Percentiles rank a stretch among this genome's conserved stretches.
Conservation (phyloP, 2,329 filamentous ascomycete species). For the Periconia macrospinosa region DNA sequence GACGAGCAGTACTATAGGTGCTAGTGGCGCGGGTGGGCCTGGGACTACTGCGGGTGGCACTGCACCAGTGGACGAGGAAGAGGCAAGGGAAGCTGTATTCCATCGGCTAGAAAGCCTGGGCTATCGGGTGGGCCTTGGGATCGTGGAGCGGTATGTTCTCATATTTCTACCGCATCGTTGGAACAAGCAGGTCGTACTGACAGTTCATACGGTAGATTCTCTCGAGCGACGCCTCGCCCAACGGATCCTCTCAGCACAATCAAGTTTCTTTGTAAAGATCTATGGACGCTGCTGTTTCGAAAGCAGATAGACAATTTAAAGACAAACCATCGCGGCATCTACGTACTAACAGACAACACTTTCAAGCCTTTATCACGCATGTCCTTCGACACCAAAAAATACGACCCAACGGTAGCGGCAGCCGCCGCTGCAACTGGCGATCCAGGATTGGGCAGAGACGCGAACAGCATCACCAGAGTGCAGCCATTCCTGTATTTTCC, state of each 20-base stretch:
- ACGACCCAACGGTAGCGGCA: slow-evolving; percentile 27
- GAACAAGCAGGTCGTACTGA: background rate
- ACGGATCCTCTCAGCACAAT: slow-evolving; percentile 93
- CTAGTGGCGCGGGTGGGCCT: slow-evolving; percentile 17
- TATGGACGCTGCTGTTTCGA: slow-evolving; percentile 91
- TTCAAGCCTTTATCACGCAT: slow-evolving; percentile 89
- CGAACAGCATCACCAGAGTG: slow-evolving; percentile 33
- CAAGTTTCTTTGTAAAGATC: slow-evolving; percentile 97
- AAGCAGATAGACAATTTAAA: slow-evolving; percentile 99
- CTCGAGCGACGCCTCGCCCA: slow-evolving; percentile 80
- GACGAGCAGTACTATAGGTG: slow-evolving; percentile 27
- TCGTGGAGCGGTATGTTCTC: slow-evolving; percentile 76
- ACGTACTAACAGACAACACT: slow-evolving; percentile 89
- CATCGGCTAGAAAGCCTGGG: slow-evolving; percentile 81
- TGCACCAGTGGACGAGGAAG: slow-evolving; percentile 68
- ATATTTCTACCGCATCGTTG: background rate
- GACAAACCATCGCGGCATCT: slow-evolving; percentile 95
- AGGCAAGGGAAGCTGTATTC: slow-evolving; percentile 81
- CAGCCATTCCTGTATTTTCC: slow-evolving; percentile 86
- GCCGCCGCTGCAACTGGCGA: slow-evolving; percentile 36
- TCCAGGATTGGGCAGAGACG: slow-evolving; percentile 54
- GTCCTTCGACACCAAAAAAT: slow-evolving; percentile 67
- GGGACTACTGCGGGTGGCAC: slow-evolving; percentile 21
- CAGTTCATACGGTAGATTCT: slow-evolving; percentile 61
- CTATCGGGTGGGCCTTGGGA: slow-evolving; percentile 87